Evolutionary conservation across 352 stramenopile species (phyloP).

Genomic region (Globisporangium irregulare): DNA sequence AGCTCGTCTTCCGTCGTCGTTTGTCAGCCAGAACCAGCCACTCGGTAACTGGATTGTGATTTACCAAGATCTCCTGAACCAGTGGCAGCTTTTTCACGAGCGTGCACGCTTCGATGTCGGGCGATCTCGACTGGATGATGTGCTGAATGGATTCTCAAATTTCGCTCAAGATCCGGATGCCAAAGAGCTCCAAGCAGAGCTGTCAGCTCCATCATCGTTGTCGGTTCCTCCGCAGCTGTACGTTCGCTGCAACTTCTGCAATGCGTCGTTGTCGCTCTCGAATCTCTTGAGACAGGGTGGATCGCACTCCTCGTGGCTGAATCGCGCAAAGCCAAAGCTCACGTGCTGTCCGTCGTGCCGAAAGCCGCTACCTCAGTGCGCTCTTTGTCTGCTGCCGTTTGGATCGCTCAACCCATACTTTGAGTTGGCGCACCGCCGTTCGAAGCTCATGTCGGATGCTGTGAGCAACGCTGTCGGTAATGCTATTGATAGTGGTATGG

Average conservation of each 20-base stretch:
- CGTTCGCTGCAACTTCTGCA: constrained; percentile 95
- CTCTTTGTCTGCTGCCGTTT: constrained; percentile 91
- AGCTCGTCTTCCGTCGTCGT: constrained; percentile 52
- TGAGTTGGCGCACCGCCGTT: constrained; percentile 87
- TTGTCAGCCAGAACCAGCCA: constrained; percentile 54
- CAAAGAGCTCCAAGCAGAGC: constrained; percentile 43
- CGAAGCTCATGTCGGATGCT: constrained; percentile 55
- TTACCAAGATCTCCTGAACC: constrained; percentile 92
- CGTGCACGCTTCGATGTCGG: constrained; percentile 92
- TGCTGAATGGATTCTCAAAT: constrained; percentile 74
- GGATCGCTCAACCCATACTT: constrained; percentile 95
- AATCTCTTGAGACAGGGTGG: constrained; percentile 85
- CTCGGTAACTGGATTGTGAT: constrained; percentile 88
- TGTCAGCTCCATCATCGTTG: constrained; percentile 44
- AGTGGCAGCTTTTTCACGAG: constrained; percentile 92
- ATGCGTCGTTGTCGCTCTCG: constrained; percentile 85
- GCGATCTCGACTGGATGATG: constrained; percentile 84
- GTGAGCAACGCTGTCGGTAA: constrained; percentile 35
- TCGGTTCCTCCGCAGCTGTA: constrained; percentile 86
- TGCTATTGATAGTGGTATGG: constrained; percentile 28
- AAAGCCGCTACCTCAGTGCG: constrained; percentile 92
- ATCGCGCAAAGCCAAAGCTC: constrained; percentile 87
- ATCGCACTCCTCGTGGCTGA: constrained; percentile 88
- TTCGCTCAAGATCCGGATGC: constrained; percentile 48
- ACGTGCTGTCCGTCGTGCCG: constrained; percentile 91